A percentile compares a stretch with the other conserved stretches of the same genome.
Evolutionary conservation across 192 early-diverging fungal genomes (phyloP).

Genomic region (Helicostylum pulchrum): DNA sequence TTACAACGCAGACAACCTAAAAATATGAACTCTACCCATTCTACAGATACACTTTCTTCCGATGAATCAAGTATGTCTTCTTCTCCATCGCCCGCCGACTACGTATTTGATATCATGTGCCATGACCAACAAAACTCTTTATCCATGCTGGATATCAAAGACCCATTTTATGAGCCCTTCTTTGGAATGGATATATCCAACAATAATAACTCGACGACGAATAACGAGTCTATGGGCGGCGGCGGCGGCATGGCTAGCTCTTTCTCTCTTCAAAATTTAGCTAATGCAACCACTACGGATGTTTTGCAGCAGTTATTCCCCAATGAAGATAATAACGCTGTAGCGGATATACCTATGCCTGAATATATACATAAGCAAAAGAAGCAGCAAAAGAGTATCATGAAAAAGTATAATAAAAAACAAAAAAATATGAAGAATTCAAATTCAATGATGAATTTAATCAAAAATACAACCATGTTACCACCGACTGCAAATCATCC

Average conservation of each 20-base stretch:
- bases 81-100: slow-evolving; percentile 37
- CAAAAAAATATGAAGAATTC: neutral
- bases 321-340: neutral
- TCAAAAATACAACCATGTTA: slow-evolving; percentile 9
- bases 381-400: neutral
- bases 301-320: neutral
- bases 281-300: neutral
- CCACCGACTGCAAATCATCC: neutral
- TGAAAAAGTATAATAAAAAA: neutral
- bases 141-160: slow-evolving; percentile 33
- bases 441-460: neutral
- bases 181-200: neutral
- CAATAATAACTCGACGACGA: neutral
- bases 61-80: slow-evolving; percentile 36
- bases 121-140: slow-evolving; percentile 21
- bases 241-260: neutral
- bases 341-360: too few relatives aligned
- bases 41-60: slow-evolving; percentile 32
- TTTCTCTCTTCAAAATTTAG: neutral
- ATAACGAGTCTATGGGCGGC: neutral
- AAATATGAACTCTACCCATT: slow-evolving; percentile 22
- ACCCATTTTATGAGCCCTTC: slow-evolving; percentile 30
- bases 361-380: neutral
- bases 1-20: neutral
- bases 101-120: slow-evolving; percentile 41